Evolutionary conservation across 2,329 filamentous ascomycete genomes (phyloP).

Genomic region (Coniochaeta sp.): DNA sequence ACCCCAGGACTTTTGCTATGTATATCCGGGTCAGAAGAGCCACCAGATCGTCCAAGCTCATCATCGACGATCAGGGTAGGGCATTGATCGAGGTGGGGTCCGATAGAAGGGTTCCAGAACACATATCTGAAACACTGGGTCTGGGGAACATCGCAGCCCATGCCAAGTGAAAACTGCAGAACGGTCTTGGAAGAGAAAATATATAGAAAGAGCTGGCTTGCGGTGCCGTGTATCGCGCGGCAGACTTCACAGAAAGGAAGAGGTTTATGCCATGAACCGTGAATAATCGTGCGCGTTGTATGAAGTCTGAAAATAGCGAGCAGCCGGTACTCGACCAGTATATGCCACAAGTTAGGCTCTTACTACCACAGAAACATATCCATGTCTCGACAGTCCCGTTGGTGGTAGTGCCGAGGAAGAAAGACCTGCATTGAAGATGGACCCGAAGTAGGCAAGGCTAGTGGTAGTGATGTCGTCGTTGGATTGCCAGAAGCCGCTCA

Average conservation of each 20-base stretch:
- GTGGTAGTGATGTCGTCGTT: not conserved
- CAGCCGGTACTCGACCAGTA: not conserved
- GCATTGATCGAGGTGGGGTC: not conserved
- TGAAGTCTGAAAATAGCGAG: not conserved
- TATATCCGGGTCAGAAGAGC: not conserved
- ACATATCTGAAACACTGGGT: not conserved
- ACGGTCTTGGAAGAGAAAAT: too few relatives aligned
- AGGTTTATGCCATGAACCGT: not conserved
- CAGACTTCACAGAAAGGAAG: too few relatives aligned
- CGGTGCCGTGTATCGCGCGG: too few relatives aligned
- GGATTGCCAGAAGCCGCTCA: not conserved
- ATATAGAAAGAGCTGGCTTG: too few relatives aligned
- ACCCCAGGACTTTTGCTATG: not conserved
- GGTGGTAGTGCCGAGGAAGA: not conserved
- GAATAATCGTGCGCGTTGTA: not conserved
- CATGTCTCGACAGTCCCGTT: not conserved
- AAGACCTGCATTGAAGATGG: not conserved
- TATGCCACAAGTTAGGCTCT: not conserved
- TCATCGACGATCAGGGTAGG: not conserved
- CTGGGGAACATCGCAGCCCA: not conserved
- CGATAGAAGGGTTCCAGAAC: not conserved
- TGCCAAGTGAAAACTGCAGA: too few relatives aligned
- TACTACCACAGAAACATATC: too few relatives aligned
- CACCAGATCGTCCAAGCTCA: not conserved
- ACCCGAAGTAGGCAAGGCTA: too few relatives aligned